Percentiles rank a stretch among this genome's conserved stretches.
Evolutionary conservation across 2,329 filamentous ascomycete genomes (phyloP).

Genomic region (Gaeumannomyces sp.): DNA sequence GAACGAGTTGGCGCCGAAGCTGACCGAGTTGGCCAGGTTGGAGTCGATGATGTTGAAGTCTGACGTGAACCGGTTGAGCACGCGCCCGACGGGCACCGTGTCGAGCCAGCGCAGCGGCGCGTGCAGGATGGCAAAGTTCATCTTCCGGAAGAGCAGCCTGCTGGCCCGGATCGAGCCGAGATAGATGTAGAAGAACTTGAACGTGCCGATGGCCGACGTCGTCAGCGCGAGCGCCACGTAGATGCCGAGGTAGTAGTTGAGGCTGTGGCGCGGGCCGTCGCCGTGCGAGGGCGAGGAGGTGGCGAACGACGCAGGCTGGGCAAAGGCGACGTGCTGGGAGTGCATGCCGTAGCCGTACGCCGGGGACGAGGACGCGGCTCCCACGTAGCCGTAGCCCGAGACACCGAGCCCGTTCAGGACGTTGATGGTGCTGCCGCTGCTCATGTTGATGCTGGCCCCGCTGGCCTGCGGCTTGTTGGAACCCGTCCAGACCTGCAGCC

Average conservation of each 20-base stretch:
- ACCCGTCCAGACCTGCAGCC: constrained; percentile 58
- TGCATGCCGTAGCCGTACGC: constrained; percentile 41
- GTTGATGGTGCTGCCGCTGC: constrained; percentile 5
- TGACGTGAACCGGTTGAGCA: constrained; percentile 71
- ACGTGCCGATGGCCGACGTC: constrained; percentile 52
- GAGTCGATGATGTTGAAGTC: constrained; percentile 73
- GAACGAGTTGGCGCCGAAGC: constrained; percentile 52
- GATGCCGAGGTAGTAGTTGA: constrained; percentile 60
- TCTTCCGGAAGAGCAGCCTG: constrained; percentile 58
- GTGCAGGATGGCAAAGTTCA: constrained; percentile 61
- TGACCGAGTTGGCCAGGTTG: constrained; percentile 56
- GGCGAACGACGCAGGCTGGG: not conserved
- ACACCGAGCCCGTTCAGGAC: constrained; percentile 15
- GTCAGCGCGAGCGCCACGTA: constrained; percentile 57
- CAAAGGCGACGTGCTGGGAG: constrained; percentile 31
- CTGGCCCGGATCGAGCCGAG: constrained; percentile 62
- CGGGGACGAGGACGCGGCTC: constrained; percentile 16
- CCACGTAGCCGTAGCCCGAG: not conserved
- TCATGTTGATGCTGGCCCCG: constrained; percentile 13
- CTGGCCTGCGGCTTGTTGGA: constrained; percentile 26
- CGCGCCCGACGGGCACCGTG: constrained; percentile 68
- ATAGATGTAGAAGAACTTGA: constrained; percentile 59
- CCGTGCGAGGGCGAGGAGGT: constrained; percentile 16
- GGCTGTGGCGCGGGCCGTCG: constrained; percentile 27
- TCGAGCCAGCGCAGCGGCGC: constrained; percentile 76